phyloP scores from a whole-genome alignment of 441 rosid genomes.

The Sinapis alba region DNA sequence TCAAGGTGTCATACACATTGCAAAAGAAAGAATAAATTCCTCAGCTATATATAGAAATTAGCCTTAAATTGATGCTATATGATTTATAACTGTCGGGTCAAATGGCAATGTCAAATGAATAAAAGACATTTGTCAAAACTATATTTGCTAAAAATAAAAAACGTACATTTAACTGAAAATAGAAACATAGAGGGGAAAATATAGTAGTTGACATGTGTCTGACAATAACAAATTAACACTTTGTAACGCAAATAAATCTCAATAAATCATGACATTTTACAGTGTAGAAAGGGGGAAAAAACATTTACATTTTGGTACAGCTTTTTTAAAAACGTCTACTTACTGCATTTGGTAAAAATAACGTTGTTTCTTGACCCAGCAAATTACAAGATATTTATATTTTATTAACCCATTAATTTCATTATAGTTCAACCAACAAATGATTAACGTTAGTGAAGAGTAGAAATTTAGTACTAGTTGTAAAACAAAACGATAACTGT shows the following conservation, averaged over 20 bases:
- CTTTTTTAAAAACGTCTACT: not conserved
- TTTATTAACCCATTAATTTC: not conserved
- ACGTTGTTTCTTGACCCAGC: not conserved
- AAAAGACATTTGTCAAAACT: slow-evolving; percentile 10
- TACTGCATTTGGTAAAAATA: not conserved
- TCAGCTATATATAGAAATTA: not conserved
- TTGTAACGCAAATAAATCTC: slow-evolving; percentile 33
- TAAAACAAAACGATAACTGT: not conserved
- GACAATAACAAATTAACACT: not conserved
- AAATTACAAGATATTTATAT: not conserved
- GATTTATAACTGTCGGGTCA: not conserved
- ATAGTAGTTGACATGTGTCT: slow-evolving; percentile 11
- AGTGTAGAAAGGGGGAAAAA: not conserved
- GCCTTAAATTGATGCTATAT: not conserved
- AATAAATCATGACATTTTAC: not conserved
- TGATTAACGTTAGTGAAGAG: not conserved
- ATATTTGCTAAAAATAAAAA: not conserved
- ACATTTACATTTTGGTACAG: not conserved
- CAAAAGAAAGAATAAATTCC: not conserved
- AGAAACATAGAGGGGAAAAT: not conserved
- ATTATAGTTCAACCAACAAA: not conserved
- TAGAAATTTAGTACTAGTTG: not conserved
- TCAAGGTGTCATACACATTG: not conserved
- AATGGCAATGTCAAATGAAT: not conserved
- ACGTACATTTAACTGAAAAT: not conserved